Evolutionary conservation across 495 filamentous ascomycete genomes (phyloP), one percentile per base, ranked within the genome.

Genomic region (Aspergillus egyptiacus): DNA sequence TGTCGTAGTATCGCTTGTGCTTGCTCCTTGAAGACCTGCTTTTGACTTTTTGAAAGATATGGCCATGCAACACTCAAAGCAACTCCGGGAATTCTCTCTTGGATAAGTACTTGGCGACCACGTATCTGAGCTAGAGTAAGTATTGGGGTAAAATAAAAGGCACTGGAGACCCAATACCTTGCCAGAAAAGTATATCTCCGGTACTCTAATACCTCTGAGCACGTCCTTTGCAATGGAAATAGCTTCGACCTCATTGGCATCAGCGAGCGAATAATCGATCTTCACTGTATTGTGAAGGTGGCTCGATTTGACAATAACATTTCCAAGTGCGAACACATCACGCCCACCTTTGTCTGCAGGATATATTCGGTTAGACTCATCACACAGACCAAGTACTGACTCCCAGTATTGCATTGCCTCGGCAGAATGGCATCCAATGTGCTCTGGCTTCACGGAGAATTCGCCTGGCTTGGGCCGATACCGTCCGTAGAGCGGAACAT

Each of bases 241-340:
- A 20, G 68, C 73, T 9, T 52, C n/a, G 15, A 61, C 19, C 37
- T 73, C 70, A 58, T 76, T 74, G 5, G 58, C 56, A 60, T 73
- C 69, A 19, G 69, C 65, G 36, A 61, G 70, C 19, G 65, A 63
- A 52, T 62, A 70, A 54, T 67, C 63, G 8, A 56, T 54, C 35
- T 67, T 43, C 7, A 18, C 11, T 14, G 48, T 25, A 30, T 30
- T 23, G 24, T 69, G 57, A 31, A 72, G 65, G 53, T 72, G 67
- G 42, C 63, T 70, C 4, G 69, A 71, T 51, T 72, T 76, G 35
- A 76, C 58, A 35, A 76, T 71, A 11, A 71, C 58, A 39, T 63
- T 70, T n/a, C 72, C 71, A 32, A 72, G 54, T 17, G 70, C 67
- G 44, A 73, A 73, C 6, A 73, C 67, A 48, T 74, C 70, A 13